Evolutionary conservation across 768 basidiomycete species (phyloP), one percentile per base, ranked within the genome.

Genomic region (Steccherinum ochraceum): DNA sequence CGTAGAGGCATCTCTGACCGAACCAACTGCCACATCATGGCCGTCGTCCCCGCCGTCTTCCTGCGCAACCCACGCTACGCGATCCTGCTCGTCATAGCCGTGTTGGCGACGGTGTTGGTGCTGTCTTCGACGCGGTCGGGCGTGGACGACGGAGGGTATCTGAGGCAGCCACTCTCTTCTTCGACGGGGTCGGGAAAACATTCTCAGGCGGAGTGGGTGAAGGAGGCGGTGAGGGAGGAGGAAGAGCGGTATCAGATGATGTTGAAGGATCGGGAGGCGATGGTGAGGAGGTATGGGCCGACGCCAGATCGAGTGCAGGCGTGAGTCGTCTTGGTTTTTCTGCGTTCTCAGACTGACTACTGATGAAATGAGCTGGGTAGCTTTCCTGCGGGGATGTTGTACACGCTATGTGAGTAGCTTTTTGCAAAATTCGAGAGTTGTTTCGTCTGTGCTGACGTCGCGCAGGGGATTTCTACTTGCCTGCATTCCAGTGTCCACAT

Each of bases 281-380:
- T 83, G 51, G 79, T 83, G 58, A 67, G 70, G 52, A 76, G 70
- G 57, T 81, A 76, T 65, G 82, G 81, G 0, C 78, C 80, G 16
- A 69, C 65, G 0, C 63, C 77, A 11, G 69, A 70, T 40, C 72
- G 79, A 40, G 69, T 82, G 24, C 61, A 51, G 20, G 66, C 77
- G 80, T 78, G 52, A 47, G 76, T 66, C 21, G n/a, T n/a, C n/a
- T n/a, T n/a, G n/a, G n/a, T n/a, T n/a, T n/a, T n/a, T n/a, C n/a
- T n/a, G n/a, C n/a, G n/a, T n/a, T n/a, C n/a, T n/a, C n/a, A n/a
- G n/a, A n/a, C n/a, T n/a, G n/a, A n/a, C n/a, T n/a, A n/a, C n/a
- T n/a, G n/a, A n/a, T n/a, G n/a, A n/a, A n/a, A n/a, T n/a, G n/a
- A n/a, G n/a, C n/a, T n/a, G 26, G 18, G 2, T 48, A 58, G 60